Evolutionary conservation across 768 basidiomycete genomes (phyloP), one percentile per base, ranked within the genome.

Genomic region (Clavaria fumosa): DNA sequence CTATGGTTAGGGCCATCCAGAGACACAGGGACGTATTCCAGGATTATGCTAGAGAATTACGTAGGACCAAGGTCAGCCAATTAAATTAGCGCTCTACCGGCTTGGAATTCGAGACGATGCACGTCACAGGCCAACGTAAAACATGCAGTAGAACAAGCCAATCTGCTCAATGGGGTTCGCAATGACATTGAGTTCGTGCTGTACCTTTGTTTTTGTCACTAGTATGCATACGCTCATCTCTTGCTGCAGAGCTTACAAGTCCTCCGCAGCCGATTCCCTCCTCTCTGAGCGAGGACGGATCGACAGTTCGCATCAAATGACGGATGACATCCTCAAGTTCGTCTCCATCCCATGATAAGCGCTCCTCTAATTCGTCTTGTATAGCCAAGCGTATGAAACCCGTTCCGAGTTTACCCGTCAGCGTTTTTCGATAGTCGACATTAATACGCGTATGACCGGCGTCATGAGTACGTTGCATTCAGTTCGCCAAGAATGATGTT

Each of bases 331-430:
- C 23, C 64, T 99, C 18, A 72, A 81, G 90, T 93, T 51, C 19
- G 7, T 38, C 34, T 23, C 15, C 23, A 7, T 11, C 30, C 30
- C 26, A 18, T 17, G 30, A 38, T 15, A 35, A 39, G 38, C 36
- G 19, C 30, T 35, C 38, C 18, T 21, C 38, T 26, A 23, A 32
- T 42, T 34, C 30, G 22, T 23, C 37, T 40, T 20, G 21, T 31
- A 24, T 37, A 96, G 90, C 31, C 95, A 97, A 74, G 95, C 93
- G 20, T 91, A 96, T 51, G 95, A 89, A 52, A 96, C 93, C 3
- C 78, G 95, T 21, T 73, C 85, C 15, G 93, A 96, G 57, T 96
- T 99, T 58, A 62, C 70, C 19, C 70, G 75, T 31, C 95, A 99
- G 56, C 67, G 89, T 22, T 55, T 66, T 7, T 73, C 80, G 15